Conservation (phyloP, 805 yeast genomes). For the Hanseniaspora mollemarum region DNA sequence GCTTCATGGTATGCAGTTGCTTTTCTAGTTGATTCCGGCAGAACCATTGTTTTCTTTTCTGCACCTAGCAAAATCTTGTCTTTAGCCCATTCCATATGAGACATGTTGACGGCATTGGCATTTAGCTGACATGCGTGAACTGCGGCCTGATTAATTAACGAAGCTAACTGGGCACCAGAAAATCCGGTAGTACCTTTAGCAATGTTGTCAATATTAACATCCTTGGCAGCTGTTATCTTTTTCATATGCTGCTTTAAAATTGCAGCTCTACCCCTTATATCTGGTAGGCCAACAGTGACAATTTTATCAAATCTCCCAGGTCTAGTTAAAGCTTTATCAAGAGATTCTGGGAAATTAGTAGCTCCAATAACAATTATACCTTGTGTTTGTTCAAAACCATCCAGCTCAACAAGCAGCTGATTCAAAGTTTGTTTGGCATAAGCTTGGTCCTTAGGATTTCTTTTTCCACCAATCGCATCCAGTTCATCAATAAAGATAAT, state of each 20-base stretch:
- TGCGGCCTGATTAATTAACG: conserved; percentile 95
- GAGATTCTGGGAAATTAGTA: conserved; percentile 92
- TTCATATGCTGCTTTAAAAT: conserved; percentile 84
- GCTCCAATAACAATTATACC: conserved; percentile 97
- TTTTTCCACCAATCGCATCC: conserved; percentile 96
- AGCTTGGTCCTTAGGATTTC: conserved; percentile 96
- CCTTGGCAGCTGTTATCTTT: conserved; percentile 72
- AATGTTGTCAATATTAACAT: conserved; percentile 76
- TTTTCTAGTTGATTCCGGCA: conserved; percentile 85
- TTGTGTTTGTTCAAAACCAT: conserved; percentile 83
- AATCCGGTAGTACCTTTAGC: conserved; percentile 98
- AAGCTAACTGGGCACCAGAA: conserved; percentile 95
- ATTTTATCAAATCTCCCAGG: conserved; percentile 97
- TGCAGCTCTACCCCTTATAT: conserved; percentile 92
- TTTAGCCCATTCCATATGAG: conserved; percentile 96
- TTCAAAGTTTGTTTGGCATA: conserved; percentile 95
- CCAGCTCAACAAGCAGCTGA: conserved; percentile 89
- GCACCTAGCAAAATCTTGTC: conserved; percentile 97
- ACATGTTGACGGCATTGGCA: conserved; percentile 81
- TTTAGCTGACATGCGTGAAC: conserved; percentile 88
- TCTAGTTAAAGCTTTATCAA: conserved; percentile 93
- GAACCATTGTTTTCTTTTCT: conserved; percentile 92
- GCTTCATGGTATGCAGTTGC: conserved; percentile 98
- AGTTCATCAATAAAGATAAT: conserved; percentile 94
- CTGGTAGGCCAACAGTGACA: conserved; percentile 91